phyloP scores from a whole-genome alignment of 2,329 filamentous ascomycete genomes.

The Endoconidiophora laricicola region DNA sequence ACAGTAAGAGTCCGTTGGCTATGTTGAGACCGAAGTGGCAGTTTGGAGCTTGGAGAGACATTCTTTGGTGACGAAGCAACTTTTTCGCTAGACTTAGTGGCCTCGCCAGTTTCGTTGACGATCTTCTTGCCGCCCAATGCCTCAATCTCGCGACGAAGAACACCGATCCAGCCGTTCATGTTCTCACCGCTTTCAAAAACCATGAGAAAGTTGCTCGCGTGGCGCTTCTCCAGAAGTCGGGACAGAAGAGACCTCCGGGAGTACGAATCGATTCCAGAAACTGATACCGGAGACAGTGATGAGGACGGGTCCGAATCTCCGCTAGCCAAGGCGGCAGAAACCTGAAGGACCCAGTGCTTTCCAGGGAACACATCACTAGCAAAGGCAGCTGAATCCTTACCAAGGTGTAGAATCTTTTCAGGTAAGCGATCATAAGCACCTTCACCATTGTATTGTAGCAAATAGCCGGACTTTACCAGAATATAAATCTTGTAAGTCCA shows the following conservation, averaged over 20 bases:
- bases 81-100: constrained; percentile 25
- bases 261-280: not conserved
- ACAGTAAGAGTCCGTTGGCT: constrained; percentile 33
- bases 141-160: constrained; percentile 54
- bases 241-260: constrained; percentile 48
- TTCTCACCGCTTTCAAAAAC: constrained; percentile 56
- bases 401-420: constrained; percentile 56
- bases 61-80: not conserved
- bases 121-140: constrained; percentile 49
- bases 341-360: constrained; percentile 63
- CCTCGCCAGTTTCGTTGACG: constrained; percentile 41
- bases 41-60: constrained; percentile 11
- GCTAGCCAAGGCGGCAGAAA: constrained; percentile 47
- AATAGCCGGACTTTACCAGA: constrained; percentile 50
- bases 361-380: constrained; percentile 67
- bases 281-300: constrained; percentile 18
- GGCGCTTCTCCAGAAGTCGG: constrained; percentile 35
- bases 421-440: constrained; percentile 55
- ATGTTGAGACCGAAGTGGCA: constrained; percentile 21
- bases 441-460: constrained; percentile 58
- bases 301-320: constrained; percentile 20
- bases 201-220: constrained; percentile 49
- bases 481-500: constrained; percentile 59
- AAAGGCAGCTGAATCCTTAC: constrained; percentile 62
- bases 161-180: constrained; percentile 60